Evolutionary conservation across 2,329 filamentous ascomycete genomes (phyloP).

Genomic region (Trichoderma atrobrunneum): DNA sequence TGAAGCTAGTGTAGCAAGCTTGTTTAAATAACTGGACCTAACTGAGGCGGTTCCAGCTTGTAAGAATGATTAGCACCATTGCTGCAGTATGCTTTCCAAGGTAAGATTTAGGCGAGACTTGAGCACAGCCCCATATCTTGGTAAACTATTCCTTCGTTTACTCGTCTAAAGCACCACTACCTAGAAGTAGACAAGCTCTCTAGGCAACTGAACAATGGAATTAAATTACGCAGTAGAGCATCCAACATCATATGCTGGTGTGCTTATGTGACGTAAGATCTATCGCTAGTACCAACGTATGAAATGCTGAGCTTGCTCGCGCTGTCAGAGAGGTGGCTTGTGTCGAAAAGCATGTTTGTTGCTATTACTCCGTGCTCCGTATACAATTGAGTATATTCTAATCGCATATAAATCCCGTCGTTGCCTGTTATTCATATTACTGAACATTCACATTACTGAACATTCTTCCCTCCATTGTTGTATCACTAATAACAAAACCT

Average conservation of each 20-base stretch:
- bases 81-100: not conserved
- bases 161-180: not conserved
- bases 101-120: not conserved
- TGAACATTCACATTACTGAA: not conserved
- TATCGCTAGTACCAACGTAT: not conserved
- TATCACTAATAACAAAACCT: not conserved
- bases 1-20: not conserved
- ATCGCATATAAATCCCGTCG: not conserved
- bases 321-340: not conserved
- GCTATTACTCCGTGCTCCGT: not conserved
- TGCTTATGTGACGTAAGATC: conserved; percentile 4
- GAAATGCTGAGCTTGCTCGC: not conserved
- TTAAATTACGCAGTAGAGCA: not conserved
- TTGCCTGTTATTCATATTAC: too few relatives aligned
- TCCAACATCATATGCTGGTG: not conserved
- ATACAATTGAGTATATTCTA: not conserved
- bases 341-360: not conserved
- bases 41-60: not conserved
- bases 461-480: not conserved
- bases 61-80: not conserved
- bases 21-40: not conserved
- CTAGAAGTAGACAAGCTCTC: not conserved
- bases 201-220: not conserved
- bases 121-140: not conserved
- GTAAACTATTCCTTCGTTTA: not conserved